Percentiles rank a stretch among this genome's conserved stretches.
Evolutionary conservation across 768 basidiomycete genomes (phyloP).

Genomic region (Podaxis sp.): DNA sequence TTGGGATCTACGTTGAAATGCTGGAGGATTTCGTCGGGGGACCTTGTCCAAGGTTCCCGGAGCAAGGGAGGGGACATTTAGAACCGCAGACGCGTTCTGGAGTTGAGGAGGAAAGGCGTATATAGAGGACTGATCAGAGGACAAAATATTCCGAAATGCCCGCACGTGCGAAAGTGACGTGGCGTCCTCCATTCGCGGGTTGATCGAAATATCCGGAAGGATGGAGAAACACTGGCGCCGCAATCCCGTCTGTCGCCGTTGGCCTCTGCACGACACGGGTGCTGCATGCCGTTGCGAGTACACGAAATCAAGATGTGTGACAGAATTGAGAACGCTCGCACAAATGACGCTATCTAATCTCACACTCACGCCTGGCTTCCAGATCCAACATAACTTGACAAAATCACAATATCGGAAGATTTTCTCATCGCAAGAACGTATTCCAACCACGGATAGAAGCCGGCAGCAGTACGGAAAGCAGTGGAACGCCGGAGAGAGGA

Average conservation of each 20-base stretch:
- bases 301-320: too few relatives aligned
- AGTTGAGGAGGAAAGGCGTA: slow-evolving; percentile 14
- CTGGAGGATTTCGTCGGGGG: slow-evolving; percentile 66
- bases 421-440: background rate
- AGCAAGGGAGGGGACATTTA: slow-evolving; percentile 24
- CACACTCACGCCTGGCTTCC: slow-evolving; percentile 21
- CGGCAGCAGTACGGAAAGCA: background rate
- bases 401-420: background rate
- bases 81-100: slow-evolving; percentile 15
- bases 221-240: background rate
- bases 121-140: slow-evolving; percentile 11
- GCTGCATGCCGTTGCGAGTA: too few relatives aligned
- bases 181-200: slow-evolving; percentile 26
- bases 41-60: slow-evolving; percentile 74
- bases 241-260: background rate
- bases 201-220: slow-evolving; percentile 8
- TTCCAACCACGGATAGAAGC: background rate
- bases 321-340: too few relatives aligned
- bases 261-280: background rate
- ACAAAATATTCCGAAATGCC: slow-evolving; percentile 20
- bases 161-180: slow-evolving; percentile 43
- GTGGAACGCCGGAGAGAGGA: background rate
- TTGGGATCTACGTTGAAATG: slow-evolving; percentile 67
- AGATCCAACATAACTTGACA: background rate
- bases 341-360: slow-evolving; percentile 30